Evolutionary conservation across 495 filamentous ascomycete species (phyloP).

Genomic region (Filosporella fistucella): DNA sequence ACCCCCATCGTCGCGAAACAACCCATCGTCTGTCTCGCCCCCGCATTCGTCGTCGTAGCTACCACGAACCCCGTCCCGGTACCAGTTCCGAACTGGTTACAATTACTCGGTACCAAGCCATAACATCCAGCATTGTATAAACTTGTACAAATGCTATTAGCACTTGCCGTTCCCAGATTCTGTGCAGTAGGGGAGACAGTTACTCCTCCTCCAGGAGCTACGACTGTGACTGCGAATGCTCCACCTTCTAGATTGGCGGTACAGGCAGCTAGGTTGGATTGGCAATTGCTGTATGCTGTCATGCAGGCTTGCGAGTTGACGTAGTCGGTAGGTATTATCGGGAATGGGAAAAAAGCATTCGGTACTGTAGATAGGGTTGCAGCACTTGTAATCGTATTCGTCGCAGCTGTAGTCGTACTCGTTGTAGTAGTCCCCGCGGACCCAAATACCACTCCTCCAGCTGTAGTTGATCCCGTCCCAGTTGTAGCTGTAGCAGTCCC

Average conservation of each 20-base stretch:
- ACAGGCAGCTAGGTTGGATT: slow-evolving; percentile 21
- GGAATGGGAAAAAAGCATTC: slow-evolving; percentile 26
- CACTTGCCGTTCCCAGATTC: slow-evolving; percentile 17
- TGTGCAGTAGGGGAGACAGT: slow-evolving; percentile 18
- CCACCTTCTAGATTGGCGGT: slow-evolving; percentile 23
- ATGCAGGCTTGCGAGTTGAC: slow-evolving; percentile 18
- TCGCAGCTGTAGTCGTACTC: slow-evolving; percentile 9
- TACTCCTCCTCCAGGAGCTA: slow-evolving; percentile 18
- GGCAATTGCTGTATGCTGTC: slow-evolving; percentile 16
- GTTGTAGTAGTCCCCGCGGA: slow-evolving; percentile 21
- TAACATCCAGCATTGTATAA: slow-evolving; percentile 17
- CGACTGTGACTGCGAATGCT: slow-evolving; percentile 20
- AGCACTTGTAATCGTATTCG: slow-evolving; percentile 19
- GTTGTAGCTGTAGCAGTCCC: slow-evolving; percentile 16
- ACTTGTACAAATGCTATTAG: slow-evolving; percentile 21
- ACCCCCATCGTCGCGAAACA: slow-evolving; percentile 16
- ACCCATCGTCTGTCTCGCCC: slow-evolving; percentile 15
- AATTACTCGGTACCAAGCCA: slow-evolving; percentile 11
- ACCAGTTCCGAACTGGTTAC: slow-evolving; percentile 16
- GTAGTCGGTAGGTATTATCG: slow-evolving; percentile 17
- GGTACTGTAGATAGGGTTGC: slow-evolving; percentile 16
- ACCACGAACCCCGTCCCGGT: slow-evolving; percentile 17
- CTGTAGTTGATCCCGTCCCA: too few relatives aligned
- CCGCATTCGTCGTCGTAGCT: slow-evolving; percentile 8
- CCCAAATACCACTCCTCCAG: slow-evolving; percentile 25